Conservation (phyloP, 805 yeast species). For the Monosporozyma siamensis region DNA sequence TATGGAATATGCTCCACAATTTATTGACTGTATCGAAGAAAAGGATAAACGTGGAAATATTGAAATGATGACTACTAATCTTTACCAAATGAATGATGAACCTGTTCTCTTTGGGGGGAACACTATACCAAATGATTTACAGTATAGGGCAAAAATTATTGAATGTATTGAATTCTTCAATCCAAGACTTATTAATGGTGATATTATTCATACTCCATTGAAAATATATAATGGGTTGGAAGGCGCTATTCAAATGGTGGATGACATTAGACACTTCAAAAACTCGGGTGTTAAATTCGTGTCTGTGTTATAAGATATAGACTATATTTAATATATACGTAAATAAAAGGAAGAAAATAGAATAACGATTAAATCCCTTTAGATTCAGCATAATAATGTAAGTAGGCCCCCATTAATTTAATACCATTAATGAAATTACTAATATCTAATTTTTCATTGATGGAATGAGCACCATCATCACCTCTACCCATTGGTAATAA, state of each 20-base stretch:
- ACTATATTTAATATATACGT: too few relatives aligned
- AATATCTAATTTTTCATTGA: constrained; percentile 87
- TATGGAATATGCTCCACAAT: constrained; percentile 30
- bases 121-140: constrained; percentile 20
- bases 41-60: constrained; percentile 30
- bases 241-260: constrained; percentile 19
- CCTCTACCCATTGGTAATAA: constrained; percentile 97
- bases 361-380: constrained; percentile 16
- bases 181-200: constrained; percentile 19
- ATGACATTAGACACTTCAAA: constrained; percentile 22
- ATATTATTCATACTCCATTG: constrained; percentile 30
- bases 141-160: constrained; percentile 18
- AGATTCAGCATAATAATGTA: constrained; percentile 66
- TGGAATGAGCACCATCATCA: constrained; percentile 98
- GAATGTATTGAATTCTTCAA: constrained; percentile 25
- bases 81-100: constrained; percentile 33
- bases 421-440: constrained; percentile 87
- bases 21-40: constrained; percentile 19
- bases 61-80: constrained; percentile 28
- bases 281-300: constrained; percentile 29
- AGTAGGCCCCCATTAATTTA: constrained; percentile 86
- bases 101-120: constrained; percentile 26
- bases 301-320: too few relatives aligned
- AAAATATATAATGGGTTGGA: constrained; percentile 29
- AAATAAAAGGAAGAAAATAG: too few relatives aligned